Percentiles rank a stretch among this genome's conserved stretches.
Conservation (phyloP, 2,329 filamentous ascomycete genomes). For the Rasamsonia emersonii region DNA sequence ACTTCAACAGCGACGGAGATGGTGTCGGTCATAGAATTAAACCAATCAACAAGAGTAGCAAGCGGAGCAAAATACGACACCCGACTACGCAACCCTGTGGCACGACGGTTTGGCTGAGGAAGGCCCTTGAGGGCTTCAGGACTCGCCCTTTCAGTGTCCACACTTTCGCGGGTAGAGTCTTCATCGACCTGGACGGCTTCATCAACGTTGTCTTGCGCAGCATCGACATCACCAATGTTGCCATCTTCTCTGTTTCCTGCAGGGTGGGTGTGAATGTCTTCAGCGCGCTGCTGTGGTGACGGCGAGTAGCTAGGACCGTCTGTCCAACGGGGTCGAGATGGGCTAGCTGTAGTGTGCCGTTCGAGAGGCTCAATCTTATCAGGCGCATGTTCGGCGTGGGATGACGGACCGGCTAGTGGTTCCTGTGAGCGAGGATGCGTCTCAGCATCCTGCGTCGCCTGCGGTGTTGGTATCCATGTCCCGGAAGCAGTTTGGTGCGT, state of each 20-base stretch:
- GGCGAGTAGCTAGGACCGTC: too few relatives aligned
- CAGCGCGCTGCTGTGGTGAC: too few relatives aligned
- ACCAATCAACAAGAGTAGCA: constrained; percentile 34
- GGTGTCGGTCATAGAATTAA: constrained; percentile 31
- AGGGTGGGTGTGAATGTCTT: too few relatives aligned
- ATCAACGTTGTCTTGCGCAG: not conserved
- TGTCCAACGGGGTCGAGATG: too few relatives aligned
- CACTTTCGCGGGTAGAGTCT: not conserved
- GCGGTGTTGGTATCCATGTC: constrained; percentile 5
- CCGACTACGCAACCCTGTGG: constrained; percentile 30
- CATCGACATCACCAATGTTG: not conserved
- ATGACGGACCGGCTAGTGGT: not conserved
- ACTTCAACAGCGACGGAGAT: constrained; percentile 32
- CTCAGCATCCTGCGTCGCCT: constrained; percentile 6
- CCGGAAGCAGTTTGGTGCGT: constrained; percentile 4
- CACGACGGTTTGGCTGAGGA: constrained; percentile 16
- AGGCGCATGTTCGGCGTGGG: not conserved
- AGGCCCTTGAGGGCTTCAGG: not conserved
- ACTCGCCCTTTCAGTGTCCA: not conserved
- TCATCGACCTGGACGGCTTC: constrained; percentile 1
- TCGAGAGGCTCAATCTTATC: too few relatives aligned
- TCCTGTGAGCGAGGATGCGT: not conserved
- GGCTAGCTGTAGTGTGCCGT: too few relatives aligned
- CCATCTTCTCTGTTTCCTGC: not conserved
- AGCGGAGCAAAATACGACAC: constrained; percentile 37